Base-by-base conservation (phyloP, 139 green algal genomes). In the Marvania coccoides region DNA sequence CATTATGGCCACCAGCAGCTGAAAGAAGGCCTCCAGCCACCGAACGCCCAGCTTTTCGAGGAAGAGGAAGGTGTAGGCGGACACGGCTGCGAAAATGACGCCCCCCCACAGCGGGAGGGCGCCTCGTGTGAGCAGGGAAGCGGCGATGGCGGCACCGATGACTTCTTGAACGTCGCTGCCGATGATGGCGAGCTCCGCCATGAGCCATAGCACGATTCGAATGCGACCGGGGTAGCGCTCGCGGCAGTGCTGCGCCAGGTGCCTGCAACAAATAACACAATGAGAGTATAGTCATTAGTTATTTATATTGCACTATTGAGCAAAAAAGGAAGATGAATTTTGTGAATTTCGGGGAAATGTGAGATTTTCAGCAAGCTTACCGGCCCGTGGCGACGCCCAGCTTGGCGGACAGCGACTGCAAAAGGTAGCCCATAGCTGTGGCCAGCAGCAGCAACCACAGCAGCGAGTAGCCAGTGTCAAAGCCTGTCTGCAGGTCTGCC, bases 151-250 rank as follows among this genome's bases (percentile, higher is more conserved):
- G 15, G 71, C 82, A 19, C 88, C 88, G 19, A 93, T 87, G 3
- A 93, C 87, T 64, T 93, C 64, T 34, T 77, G 70, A 10, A 93
- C 78, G 75, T 95, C 89, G 5, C 60, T 78, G n/a, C 89, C 89
- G 8, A 96, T 90, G 73, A 96, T 92, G 4, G 89, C 89, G 5
- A 95, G 64, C 76, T 96, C 88, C 0, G 80, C 82, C 82, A 95
- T 91, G 29, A 92, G 15, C 89, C 89, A 96, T 39, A 96, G 74
- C 15, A 77, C 24, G 24, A 77, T 66, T 19, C 80, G 65, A 23
- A 76, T 62, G 2, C 59, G 23, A 8, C 26, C 34, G 0, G 74
- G 73, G 46, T 84, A 86, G 47, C 66, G 47, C 45, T 76, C 57
- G 42, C 78, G 70, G 38, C 65, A 73, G 38, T 73, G 65, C 53